Conservation (phyloP, 305 asterid genomes). For the Fraxinus velutina region DNA sequence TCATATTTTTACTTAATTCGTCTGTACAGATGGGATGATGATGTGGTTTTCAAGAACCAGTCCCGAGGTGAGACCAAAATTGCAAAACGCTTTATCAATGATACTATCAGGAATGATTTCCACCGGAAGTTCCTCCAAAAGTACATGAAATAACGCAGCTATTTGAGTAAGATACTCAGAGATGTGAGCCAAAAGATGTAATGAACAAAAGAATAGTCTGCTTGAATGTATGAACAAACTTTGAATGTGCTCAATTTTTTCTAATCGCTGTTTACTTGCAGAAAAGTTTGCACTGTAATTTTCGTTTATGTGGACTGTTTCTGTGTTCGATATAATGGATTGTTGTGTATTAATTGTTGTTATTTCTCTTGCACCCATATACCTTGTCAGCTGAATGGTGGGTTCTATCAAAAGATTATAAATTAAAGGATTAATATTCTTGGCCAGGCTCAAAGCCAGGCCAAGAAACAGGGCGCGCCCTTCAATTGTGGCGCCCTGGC, state of each 20-base stretch:
- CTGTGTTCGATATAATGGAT: not conserved
- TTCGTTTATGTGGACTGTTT: not conserved
- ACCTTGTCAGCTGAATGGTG: not conserved
- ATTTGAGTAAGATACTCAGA: not conserved
- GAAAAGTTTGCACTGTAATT: conserved; percentile 14
- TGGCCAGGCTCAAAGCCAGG: no score
- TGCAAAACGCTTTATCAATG: conserved; percentile 80
- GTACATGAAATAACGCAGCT: conserved; percentile 47
- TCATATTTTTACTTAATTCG: not conserved
- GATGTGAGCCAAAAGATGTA: not conserved
- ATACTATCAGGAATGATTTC: conserved; percentile 87
- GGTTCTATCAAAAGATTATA: not conserved
- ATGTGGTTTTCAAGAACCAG: conserved; percentile 96
- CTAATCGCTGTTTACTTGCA: conserved; percentile 1
- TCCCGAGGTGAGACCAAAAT: conserved; percentile 74
- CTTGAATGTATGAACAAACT: not conserved
- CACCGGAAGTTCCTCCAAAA: conserved; percentile 66
- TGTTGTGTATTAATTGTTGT: not conserved
- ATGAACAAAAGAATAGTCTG: not conserved
- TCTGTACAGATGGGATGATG: conserved; percentile 85
- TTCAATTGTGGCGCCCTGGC: no score
- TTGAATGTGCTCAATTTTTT: not conserved
- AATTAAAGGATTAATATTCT: no score
- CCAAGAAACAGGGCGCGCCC: no score
- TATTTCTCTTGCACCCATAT: not conserved